phyloP scores from a whole-genome alignment of 1,284 basidiomycete species.

The Farysia itapuensis region DNA sequence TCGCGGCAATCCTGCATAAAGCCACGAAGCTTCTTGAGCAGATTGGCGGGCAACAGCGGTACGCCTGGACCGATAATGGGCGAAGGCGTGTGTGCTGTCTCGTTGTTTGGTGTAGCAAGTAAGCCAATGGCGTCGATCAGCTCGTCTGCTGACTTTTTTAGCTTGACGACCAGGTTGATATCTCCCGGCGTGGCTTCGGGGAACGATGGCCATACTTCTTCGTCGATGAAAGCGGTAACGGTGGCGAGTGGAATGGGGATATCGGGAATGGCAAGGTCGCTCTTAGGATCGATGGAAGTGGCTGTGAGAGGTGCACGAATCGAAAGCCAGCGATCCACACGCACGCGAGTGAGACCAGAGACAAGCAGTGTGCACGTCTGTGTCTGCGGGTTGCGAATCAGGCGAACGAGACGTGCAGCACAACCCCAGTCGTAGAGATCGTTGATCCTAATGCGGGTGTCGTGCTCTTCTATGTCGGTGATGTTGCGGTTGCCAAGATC shows the following conservation, averaged over 20 bases:
- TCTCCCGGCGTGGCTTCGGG: constrained; percentile 31
- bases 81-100: constrained; percentile 10
- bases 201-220: constrained; percentile 34
- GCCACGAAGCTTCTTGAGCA: constrained; percentile 44
- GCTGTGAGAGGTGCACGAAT: constrained; percentile 49
- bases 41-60: constrained; percentile 47
- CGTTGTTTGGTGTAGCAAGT: constrained; percentile 22
- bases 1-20: constrained; percentile 49
- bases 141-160: constrained; percentile 39
- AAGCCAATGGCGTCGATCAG: constrained; percentile 45
- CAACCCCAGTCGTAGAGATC: constrained; percentile 53
- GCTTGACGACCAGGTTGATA: constrained; percentile 30
- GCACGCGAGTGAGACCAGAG: constrained; percentile 50
- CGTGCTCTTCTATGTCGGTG: constrained; percentile 23
- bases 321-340: constrained; percentile 52
- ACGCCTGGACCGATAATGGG: constrained; percentile 37
- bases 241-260: constrained; percentile 49
- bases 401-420: constrained; percentile 52
- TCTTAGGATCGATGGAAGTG: constrained; percentile 45
- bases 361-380: constrained; percentile 55
- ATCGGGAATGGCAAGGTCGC: constrained; percentile 45
- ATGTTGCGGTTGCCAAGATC: constrained; percentile 17
- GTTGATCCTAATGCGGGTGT: constrained; percentile 37
- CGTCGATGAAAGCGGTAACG: constrained; percentile 45
- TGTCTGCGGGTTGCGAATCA: constrained; percentile 50